Evolutionary conservation across 2,329 filamentous ascomycete species (phyloP), one percentile per base, ranked within the genome.

Genomic region (Exophiala viscosa): DNA sequence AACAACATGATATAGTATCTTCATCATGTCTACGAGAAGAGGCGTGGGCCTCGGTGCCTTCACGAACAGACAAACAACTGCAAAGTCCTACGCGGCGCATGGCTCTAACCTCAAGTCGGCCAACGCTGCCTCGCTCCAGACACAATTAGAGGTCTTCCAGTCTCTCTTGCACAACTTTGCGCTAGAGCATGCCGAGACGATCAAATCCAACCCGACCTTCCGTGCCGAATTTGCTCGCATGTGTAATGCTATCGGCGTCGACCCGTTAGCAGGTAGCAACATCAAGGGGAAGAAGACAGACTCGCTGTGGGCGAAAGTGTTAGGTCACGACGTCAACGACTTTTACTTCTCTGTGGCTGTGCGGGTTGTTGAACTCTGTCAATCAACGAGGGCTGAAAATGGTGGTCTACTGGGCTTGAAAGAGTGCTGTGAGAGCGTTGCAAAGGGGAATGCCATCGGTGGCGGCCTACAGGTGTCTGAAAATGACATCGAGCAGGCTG

Each of bases 301-400:
- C 14, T 93, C 86, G 53, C 84, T 96, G 54, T 97, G 93, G 92
- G 87, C 90, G 7, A 91, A 96, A 74, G 82, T 97, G 58, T 79
- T 97, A 15, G 93, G 93, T 28, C 83, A 87, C 54, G 90, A 85
- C 64, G 91, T 99, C 62, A 95, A 96, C 68, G 93, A 99, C 70
- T 99, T 99, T 68, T 99, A 97, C 74, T 97, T 97, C 70, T 92
- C 95, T 75, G 83, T 99, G 41, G 93, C 90, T 1, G 92, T 97
- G n/a, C 81, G 89, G 45, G 88, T 97, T 1, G 93, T 99, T 5
- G 92, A 97, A 70, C 84, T 96, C 6, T 99, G 93, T 67, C 80
- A 90, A 5, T 83, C 86, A 47, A 96, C 90, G 40, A 79, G 93
- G 47, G 83, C 82, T 3, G 92, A 96, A 72, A 99, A 99, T 68